Base-by-base conservation (phyloP, 768 basidiomycete species). In the Boletus insuetus region DNA sequence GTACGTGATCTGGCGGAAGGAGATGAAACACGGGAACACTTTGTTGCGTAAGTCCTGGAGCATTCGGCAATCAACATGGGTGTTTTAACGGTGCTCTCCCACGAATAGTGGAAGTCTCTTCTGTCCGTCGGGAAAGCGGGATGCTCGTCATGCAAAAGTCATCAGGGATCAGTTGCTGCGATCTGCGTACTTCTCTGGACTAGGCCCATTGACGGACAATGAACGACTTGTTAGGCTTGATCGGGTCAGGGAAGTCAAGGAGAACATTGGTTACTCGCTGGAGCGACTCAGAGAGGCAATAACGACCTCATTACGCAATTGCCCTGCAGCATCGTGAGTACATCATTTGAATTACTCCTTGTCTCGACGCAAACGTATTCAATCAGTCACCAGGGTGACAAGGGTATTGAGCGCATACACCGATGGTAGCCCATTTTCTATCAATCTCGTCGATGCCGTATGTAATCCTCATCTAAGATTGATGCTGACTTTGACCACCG, bases 371-470 rank as follows among this genome's bases (percentile, higher is more conserved):
- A 37, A 46, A 56, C 17, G 3, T 32, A 29, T 17, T 12, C 16
- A 20, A 37, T 38, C n/a, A n/a, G n/a, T 29, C 20, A 17, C 16
- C 35, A 81, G 80, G 39, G 63, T 71, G 40, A 60, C 64, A 4
- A 73, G 76, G 38, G 73, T 84, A n/a, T 64, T 82, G 67, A 70
- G 71, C 40, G 82, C 82, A 0, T 86, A 86, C 61, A 64, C 58
- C 4, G 73, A 81, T 24, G 80, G 79, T 26, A 75, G 77, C 49
- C 72, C 75, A 1, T 86, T 81, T 59, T 85, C 83, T 0, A 67
- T 83, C 22, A 77, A 85, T 34, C 76, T 86, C 1, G 75, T 79
- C 7, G 82, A 82, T 3, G 84, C 84, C 2, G 84, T 84, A 53
- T 48, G 75, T 58, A 32, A 3, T 37, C 16, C 3, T 49, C 32